These are phyloP conservation scores for Fagopyrum tataricum DNA, from an alignment of 148 eudicot species.

Conservation along the genomic window DNA sequence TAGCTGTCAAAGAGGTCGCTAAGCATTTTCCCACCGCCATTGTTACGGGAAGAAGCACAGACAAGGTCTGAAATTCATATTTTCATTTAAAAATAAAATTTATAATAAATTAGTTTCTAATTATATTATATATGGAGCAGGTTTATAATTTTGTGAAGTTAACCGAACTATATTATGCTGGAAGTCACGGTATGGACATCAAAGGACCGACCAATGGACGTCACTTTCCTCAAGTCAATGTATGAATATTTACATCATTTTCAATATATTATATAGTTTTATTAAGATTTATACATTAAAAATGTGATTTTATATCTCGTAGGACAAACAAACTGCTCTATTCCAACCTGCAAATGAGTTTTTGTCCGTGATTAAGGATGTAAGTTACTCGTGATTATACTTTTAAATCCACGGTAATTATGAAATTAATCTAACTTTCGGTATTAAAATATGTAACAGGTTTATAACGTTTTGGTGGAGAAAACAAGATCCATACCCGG, in stretches of 20 bases:
- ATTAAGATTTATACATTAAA: background rate
- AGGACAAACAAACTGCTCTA: slow-evolving; percentile 43
- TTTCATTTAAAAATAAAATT: background rate
- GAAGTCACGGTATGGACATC: slow-evolving; percentile 99
- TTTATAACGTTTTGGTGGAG: slow-evolving; percentile 4
- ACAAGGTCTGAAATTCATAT: slow-evolving; percentile 37
- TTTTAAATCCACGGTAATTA: background rate
- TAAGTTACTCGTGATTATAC: background rate
- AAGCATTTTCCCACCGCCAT: slow-evolving; percentile 87
- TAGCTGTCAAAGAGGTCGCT: slow-evolving; percentile 66
- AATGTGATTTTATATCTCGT: background rate
- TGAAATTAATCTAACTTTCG: background rate
- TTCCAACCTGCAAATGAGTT: slow-evolving; percentile 88
- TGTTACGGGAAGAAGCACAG: slow-evolving; percentile 88
- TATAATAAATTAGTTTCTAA: background rate
- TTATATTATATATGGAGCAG: slow-evolving; percentile 16
- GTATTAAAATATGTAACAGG: background rate
- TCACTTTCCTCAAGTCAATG: slow-evolving; percentile 18
- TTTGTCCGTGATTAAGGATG: slow-evolving; percentile 81
- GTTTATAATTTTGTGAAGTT: slow-evolving; percentile 65
- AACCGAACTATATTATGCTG: slow-evolving; percentile 86
- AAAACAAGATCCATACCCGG: slow-evolving; percentile 9
- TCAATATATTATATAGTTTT: background rate
- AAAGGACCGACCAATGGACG: slow-evolving; percentile 69
- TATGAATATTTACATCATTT: slow-evolving; percentile 8